phyloP scores from a whole-genome alignment of 164 flowering plant species.

The Sedum album region DNA sequence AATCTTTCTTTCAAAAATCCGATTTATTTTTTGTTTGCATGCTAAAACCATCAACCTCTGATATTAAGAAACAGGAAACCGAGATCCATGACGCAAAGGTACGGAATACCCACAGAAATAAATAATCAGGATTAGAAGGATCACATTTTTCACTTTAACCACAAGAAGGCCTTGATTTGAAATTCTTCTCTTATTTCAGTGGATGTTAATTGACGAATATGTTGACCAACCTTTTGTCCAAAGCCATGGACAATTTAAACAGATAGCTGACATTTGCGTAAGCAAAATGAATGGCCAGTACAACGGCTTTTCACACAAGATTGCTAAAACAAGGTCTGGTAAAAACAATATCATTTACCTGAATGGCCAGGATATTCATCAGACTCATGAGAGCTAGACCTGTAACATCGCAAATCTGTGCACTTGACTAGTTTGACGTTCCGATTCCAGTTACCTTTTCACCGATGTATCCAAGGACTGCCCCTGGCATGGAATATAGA shows the following conservation, averaged over 20 bases:
- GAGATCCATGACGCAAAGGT: slow-evolving; percentile 74
- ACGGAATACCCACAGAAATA: neutral
- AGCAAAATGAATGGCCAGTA: slow-evolving; percentile 21
- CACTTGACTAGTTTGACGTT: neutral
- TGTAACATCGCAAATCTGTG: neutral
- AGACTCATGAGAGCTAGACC: neutral
- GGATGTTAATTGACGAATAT: slow-evolving; percentile 46
- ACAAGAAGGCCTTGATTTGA: neutral
- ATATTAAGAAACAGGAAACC: slow-evolving; percentile 49
- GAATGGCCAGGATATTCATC: slow-evolving; percentile 17
- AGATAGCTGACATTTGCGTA: slow-evolving; percentile 23
- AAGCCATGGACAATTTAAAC: slow-evolving; percentile 14
- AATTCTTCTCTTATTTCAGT: slow-evolving; percentile 20
- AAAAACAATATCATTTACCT: slow-evolving; percentile 19
- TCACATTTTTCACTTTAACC: neutral
- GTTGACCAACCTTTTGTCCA: slow-evolving; percentile 32
- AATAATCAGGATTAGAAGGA: neutral
- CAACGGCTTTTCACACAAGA: slow-evolving; percentile 23
- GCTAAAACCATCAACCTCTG: slow-evolving; percentile 44
- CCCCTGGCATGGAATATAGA: no score
- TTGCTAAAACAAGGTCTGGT: slow-evolving; percentile 16
- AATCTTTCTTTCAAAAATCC: slow-evolving; percentile 39
- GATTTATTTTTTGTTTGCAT: slow-evolving; percentile 68
- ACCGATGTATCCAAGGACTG: neutral
- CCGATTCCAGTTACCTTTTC: neutral